Percentiles rank a stretch among this genome's conserved stretches.
phyloP scores from a whole-genome alignment of 208 protist genomes.

The Trypanosomatidae sp. region DNA sequence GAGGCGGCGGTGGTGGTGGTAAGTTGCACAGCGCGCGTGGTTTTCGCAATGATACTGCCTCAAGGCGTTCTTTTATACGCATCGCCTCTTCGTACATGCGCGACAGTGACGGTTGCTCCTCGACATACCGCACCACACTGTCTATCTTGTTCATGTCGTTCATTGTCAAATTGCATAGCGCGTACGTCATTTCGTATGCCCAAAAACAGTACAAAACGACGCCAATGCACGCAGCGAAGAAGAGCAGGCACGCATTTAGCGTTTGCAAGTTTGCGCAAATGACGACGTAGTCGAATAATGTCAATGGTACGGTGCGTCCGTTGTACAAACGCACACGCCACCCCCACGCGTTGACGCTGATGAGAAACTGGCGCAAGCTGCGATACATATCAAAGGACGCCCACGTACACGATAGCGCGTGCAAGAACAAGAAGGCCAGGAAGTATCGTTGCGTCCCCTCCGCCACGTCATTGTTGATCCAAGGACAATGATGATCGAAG shows the following conservation, averaged over 20 bases:
- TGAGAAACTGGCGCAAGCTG: conserved; percentile 39
- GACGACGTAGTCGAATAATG: conserved; percentile 32
- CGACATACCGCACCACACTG: conserved; percentile 44
- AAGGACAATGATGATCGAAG: conserved; percentile 95
- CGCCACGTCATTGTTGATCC: conserved; percentile 96
- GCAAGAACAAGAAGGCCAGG: conserved; percentile 74
- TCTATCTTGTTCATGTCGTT: conserved; percentile 88
- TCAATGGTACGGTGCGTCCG: conserved; percentile 15
- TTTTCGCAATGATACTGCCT: conserved; percentile 33
- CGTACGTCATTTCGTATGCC: conserved; percentile 72
- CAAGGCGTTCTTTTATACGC: conserved; percentile 28
- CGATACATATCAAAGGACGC: conserved; percentile 41
- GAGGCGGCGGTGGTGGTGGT: conserved; percentile 21
- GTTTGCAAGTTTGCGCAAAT: conserved; percentile 55
- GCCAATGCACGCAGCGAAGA: conserved; percentile 60
- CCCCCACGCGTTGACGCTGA: conserved; percentile 32
- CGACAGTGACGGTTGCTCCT: conserved; percentile 22
- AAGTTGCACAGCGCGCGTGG: conserved; percentile 23
- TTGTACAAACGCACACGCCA: conserved; percentile 23
- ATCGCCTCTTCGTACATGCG: conserved; percentile 52
- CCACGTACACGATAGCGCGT: conserved; percentile 81
- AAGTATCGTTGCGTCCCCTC: conserved; percentile 90
- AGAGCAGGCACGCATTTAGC: conserved; percentile 36
- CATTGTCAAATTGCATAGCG: conserved; percentile 59
- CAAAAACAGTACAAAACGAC: conserved; percentile 72